A percentile compares a stretch with the other conserved stretches of the same genome.
Conservation (phyloP, 352 stramenopile species). For the Sclerospora graminicola region DNA sequence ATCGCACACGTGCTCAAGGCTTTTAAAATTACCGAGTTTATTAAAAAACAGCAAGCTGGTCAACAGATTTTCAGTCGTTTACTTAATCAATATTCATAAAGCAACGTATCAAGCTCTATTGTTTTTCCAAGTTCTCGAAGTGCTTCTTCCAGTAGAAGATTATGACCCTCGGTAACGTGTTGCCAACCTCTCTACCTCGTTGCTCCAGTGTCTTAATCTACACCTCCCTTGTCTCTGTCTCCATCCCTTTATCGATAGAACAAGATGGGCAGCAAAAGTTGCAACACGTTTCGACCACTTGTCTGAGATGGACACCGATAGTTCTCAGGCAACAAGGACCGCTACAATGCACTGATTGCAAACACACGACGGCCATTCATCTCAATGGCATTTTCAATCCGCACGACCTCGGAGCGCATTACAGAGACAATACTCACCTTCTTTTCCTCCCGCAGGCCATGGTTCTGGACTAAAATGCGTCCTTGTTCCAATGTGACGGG, state of each 20-base stretch:
- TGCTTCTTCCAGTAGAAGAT: no score
- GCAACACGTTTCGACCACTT: slow-evolving; percentile 70
- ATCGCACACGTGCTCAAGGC: slow-evolving; percentile 79
- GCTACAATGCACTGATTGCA: slow-evolving; percentile 79
- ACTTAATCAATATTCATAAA: no score
- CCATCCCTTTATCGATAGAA: no score
- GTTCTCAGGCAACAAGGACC: slow-evolving; percentile 69
- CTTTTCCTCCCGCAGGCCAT: slow-evolving; percentile 59
- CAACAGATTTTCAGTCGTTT: no score
- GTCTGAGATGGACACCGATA: slow-evolving; percentile 77
- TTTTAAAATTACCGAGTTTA: slow-evolving; percentile 60
- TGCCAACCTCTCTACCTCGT: no score
- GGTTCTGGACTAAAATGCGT: slow-evolving; percentile 73
- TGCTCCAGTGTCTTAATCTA: no score
- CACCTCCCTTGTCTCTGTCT: no score
- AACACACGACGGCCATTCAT: slow-evolving; percentile 77
- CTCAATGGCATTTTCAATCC: slow-evolving; percentile 79
- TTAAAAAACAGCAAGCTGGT: slow-evolving; percentile 68
- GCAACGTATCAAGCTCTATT: no score
- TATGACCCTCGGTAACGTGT: no score
- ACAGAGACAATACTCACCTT: slow-evolving; percentile 67
- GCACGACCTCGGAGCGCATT: slow-evolving; percentile 76
- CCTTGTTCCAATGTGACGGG: slow-evolving; percentile 93
- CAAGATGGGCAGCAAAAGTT: no score
- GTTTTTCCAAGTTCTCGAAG: no score